A percentile compares a stretch with the other conserved stretches of the same genome.
Conservation (phyloP, 1,284 basidiomycete species). For the Apiotrichum gamsii region DNA sequence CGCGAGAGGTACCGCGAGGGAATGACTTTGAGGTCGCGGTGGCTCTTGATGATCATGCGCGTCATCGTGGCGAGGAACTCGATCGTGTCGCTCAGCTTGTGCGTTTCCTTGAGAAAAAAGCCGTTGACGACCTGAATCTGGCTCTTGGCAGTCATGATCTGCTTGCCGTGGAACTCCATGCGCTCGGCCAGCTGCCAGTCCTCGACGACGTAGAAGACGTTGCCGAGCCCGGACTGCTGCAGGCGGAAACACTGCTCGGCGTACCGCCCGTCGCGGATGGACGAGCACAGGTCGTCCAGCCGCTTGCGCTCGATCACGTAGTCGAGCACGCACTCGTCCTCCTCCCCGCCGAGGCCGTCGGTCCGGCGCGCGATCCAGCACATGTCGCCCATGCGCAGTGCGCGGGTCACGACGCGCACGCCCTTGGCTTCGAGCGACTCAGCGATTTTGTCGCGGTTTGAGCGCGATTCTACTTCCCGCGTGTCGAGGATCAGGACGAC, state of each 20-base stretch:
- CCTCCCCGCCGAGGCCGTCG: slow-evolving; percentile 36
- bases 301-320: slow-evolving; percentile 55
- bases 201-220: slow-evolving; percentile 55
- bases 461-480: slow-evolving; percentile 50
- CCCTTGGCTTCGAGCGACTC: slow-evolving; percentile 42
- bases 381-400: slow-evolving; percentile 54
- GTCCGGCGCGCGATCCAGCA: slow-evolving; percentile 53
- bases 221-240: slow-evolving; percentile 49
- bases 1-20: slow-evolving; percentile 45
- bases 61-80: slow-evolving; percentile 52
- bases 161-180: slow-evolving; percentile 35
- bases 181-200: slow-evolving; percentile 48
- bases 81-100: slow-evolving; percentile 50
- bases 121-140: slow-evolving; percentile 54
- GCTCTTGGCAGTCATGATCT: slow-evolving; percentile 49
- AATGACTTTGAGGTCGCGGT: slow-evolving; percentile 47
- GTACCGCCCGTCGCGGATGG: slow-evolving; percentile 54
- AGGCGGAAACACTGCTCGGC: slow-evolving; percentile 55
- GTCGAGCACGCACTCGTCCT: slow-evolving; percentile 53
- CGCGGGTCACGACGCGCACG: slow-evolving; percentile 49
- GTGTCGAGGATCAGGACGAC: slow-evolving; percentile 54
- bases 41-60: slow-evolving; percentile 44
- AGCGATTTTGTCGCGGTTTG: slow-evolving; percentile 42
- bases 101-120: slow-evolving; percentile 54
- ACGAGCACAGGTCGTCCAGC: slow-evolving; percentile 52